Conservation (phyloP, 768 basidiomycete genomes). For the Leccinum uliginosum region DNA sequence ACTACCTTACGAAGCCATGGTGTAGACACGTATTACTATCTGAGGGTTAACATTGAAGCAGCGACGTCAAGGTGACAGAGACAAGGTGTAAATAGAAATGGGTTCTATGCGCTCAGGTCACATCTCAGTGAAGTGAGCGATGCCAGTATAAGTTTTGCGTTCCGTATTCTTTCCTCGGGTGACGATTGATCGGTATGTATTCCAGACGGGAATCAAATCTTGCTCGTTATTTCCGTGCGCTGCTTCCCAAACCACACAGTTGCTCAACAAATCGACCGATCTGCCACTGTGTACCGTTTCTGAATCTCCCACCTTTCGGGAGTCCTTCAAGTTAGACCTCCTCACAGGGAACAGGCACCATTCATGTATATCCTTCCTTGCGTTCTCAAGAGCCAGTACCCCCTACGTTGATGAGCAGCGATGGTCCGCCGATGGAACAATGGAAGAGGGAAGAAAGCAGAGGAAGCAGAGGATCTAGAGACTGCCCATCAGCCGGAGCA, state of each 20-base stretch:
- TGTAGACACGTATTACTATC: conserved; percentile 87
- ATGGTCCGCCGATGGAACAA: no score
- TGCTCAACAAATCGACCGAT: conserved; percentile 89
- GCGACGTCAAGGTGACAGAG: conserved; percentile 7
- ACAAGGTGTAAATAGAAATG: conserved; percentile 34
- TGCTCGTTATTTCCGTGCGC: conserved; percentile 80
- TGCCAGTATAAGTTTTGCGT: conserved; percentile 56
- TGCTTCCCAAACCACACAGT: conserved; percentile 92
- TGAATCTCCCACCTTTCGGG: conserved; percentile 37
- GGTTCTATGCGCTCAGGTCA: conserved; percentile 64
- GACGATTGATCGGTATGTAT: neutral
- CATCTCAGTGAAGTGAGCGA: conserved; percentile 76
- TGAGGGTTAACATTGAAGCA: conserved; percentile 73
- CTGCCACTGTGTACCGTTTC: conserved; percentile 81
- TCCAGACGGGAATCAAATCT: conserved; percentile 67
- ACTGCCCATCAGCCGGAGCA: conserved; percentile 24
- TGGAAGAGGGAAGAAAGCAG: conserved; percentile 16
- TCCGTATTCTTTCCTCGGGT: neutral
- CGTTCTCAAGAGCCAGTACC: conserved; percentile 55
- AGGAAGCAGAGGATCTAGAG: conserved; percentile 19
- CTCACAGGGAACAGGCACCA: conserved; percentile 31
- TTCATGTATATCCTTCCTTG: conserved; percentile 84
- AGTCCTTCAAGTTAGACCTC: conserved; percentile 21
- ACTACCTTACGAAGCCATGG: conserved; percentile 91
- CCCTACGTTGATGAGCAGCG: conserved; percentile 36